Conservation (phyloP, 352 stramenopile genomes). For the Phytophthora megakarya region DNA sequence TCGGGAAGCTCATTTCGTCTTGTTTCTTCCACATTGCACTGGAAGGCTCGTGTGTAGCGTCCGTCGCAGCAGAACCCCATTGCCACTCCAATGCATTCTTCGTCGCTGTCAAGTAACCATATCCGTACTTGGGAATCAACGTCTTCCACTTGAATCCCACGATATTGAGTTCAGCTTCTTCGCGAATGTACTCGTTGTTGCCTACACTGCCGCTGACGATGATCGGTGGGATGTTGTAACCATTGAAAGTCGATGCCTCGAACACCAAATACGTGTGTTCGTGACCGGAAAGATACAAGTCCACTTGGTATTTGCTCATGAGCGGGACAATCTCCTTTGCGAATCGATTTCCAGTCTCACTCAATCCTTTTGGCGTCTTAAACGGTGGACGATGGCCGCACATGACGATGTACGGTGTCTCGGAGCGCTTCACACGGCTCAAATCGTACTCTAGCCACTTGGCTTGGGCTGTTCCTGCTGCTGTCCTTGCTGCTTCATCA, state of each 20-base stretch:
- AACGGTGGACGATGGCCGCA: conserved; percentile 74
- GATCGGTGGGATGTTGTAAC: conserved; percentile 64
- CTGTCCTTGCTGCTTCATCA: conserved; percentile 46
- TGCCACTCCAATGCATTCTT: conserved; percentile 57
- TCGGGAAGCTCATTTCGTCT: conserved; percentile 53
- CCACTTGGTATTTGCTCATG: conserved; percentile 74
- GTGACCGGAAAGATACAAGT: conserved; percentile 72
- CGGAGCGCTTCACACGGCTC: conserved; percentile 57
- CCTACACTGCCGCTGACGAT: conserved; percentile 75
- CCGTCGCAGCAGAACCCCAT: conserved; percentile 59
- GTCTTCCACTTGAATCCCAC: conserved; percentile 63
- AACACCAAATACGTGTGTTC: conserved; percentile 79
- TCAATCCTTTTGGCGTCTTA: conserved; percentile 61
- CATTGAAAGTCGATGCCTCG: conserved; percentile 52
- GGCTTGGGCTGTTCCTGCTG: conserved; percentile 39
- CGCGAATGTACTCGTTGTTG: conserved; percentile 80
- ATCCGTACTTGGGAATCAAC: conserved; percentile 77
- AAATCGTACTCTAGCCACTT: conserved; percentile 77
- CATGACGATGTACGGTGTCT: conserved; percentile 77
- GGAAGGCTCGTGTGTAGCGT: conserved; percentile 46
- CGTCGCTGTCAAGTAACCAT: conserved; percentile 71
- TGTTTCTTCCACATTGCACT: conserved; percentile 53
- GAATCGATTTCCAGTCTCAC: conserved; percentile 54
- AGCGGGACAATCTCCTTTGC: conserved; percentile 68
- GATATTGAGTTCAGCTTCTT: conserved; percentile 51